Evolutionary conservation across 2,329 filamentous ascomycete genomes (phyloP), one percentile per base, ranked within the genome.

Genomic region (Keithomyces neogunnii): DNA sequence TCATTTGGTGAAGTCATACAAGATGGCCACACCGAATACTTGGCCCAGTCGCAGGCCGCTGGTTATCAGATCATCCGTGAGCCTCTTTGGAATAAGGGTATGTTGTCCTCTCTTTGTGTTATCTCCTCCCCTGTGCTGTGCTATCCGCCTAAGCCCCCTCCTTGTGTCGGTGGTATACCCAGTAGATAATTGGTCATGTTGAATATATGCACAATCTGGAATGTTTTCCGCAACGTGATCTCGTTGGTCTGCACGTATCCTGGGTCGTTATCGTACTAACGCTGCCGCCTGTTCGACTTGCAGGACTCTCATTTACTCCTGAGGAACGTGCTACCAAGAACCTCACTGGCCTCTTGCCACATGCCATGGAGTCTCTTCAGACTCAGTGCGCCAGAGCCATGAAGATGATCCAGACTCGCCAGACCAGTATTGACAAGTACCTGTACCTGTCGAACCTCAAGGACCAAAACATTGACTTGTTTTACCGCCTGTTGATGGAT

Each of bases 401-500:
- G 72, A 83, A 82, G 68, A 85, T 90, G 73, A 84, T 92, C 62
- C 77, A 83, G 52, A 78, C 78, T 55, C 83, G 86, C 56, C 72
- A 79, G 56, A 88, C 86, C 45, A 73, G 75, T 57, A 82, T 93
- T 62, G 88, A 92, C 77, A 89, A 88, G 73, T 92, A 90, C 70
- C 79, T 90, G 51, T 93, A 92, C 71, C 76, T 93, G 66, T 88
- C 85, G 44, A 77, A 80, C 57, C 72, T 92, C 68, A 87, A 89
- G 71, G 78, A 78, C 65, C 81, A 84, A 62, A 92, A 91, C 66
- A 78, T 82, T 55, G 85, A 92, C 67, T 80, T 93, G 53, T 93
- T 92, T 76, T 92, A 89, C 75, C 81, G 88, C 58, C 77, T 92
- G 56, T 75, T 92, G 56, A 86, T 89, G 57, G 81, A 89, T 69